Base-by-base conservation (phyloP, 345 rosid genomes). In the Salix dunnii region DNA sequence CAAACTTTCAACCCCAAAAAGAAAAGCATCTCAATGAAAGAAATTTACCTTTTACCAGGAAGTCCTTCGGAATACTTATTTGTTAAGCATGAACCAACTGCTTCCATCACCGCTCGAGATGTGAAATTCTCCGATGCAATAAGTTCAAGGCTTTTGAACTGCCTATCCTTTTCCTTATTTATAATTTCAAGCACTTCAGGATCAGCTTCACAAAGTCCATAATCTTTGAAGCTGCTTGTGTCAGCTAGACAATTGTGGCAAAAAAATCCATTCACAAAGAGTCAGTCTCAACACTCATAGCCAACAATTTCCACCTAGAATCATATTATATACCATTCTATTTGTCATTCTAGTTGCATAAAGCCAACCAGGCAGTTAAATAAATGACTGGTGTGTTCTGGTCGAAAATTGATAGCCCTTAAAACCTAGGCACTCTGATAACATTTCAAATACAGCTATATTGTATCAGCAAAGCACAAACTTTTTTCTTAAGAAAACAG, bases 101-200 rank as follows among this genome's bases (percentile, higher is more conserved):
- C 95, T 83, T 93, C 97, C 97, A 95, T 93, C 72, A 95, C 99
- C 1, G 96, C 97, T 70, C 89, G 90, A 21, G 97, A 95, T 2
- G 97, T 95, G 81, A 95, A 95, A 74, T 95, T 95, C 88, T 91
- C 99, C 0, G 99, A 95, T 6, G 97, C 97, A 79, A 91, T 93
- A 74, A 95, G 96, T 86, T 91, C 97, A 75, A 95, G 96, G 80
- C 96, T 95, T 83, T 83, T 91, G 69, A 91, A 95, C 49, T 95
- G 97, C 84, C 99, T 88, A 72, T 87, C 84, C 83, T 92, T 92
- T 80, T 95, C 99, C 85, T 87, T 93, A 14, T 64, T 73, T 76
- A 93, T 86, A 71, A 95, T 89, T 2, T 78, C 82, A 70, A 68
- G 46, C 77, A 95, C 97, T 82, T 91, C 93, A 10, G 96, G 94